Conservation (phyloP, 192 early-diverging fungal species). For the Umbelopsis ramanniana region DNA sequence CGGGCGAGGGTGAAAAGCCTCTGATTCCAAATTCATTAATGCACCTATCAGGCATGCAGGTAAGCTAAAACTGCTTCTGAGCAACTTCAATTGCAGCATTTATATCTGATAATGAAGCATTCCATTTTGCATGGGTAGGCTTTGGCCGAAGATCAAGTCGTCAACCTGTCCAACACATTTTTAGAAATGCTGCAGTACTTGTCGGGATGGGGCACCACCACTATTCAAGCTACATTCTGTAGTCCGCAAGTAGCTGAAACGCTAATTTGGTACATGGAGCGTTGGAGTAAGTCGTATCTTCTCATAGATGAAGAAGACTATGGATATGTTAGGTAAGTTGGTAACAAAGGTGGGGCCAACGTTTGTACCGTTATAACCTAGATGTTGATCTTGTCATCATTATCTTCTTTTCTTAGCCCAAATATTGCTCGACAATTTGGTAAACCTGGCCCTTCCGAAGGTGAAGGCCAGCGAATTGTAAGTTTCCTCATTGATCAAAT, state of each 20-base stretch:
- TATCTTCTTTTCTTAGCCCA: slow-evolving; percentile 35
- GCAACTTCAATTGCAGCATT: no score
- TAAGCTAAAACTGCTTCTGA: not conserved
- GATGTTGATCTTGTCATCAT: not conserved
- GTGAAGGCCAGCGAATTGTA: slow-evolving; percentile 58
- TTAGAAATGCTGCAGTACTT: slow-evolving; percentile 57
- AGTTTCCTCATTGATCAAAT: slow-evolving; percentile 67
- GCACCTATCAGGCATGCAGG: slow-evolving; percentile 54
- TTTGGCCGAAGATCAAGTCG: slow-evolving; percentile 50
- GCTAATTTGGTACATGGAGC: slow-evolving; percentile 73
- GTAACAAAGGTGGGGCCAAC: not conserved
- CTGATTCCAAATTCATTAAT: slow-evolving; percentile 67
- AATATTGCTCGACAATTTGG: slow-evolving; percentile 63
- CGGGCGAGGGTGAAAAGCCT: slow-evolving; percentile 70
- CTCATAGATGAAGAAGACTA: slow-evolving; percentile 66
- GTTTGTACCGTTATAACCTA: not conserved
- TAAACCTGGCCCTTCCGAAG: slow-evolving; percentile 47
- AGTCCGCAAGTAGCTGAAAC: slow-evolving; percentile 75
- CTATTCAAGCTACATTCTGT: slow-evolving; percentile 59
- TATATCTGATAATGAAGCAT: no score
- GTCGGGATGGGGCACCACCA: slow-evolving; percentile 52
- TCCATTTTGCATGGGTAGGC: not conserved
- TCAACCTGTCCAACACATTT: slow-evolving; percentile 51
- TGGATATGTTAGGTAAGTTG: slow-evolving; percentile 53
- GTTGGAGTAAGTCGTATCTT: slow-evolving; percentile 76